These are phyloP conservation scores for Alternaria tenuissima DNA, from an alignment of 2,329 filamentous ascomycete genomes.

Conservation along the genomic window DNA sequence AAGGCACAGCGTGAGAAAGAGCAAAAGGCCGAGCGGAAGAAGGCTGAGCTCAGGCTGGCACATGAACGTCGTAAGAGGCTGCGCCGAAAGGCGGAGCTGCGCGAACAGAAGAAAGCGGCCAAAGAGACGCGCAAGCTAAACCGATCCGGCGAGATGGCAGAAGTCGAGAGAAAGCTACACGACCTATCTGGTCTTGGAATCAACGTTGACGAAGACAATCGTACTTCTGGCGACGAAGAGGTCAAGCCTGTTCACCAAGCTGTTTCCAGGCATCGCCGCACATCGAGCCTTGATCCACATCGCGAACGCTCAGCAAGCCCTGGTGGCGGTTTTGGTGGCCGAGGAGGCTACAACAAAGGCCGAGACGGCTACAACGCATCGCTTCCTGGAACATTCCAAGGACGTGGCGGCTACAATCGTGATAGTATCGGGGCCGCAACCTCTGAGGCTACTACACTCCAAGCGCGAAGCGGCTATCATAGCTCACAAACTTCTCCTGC, in stretches of 20 bases:
- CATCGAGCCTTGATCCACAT: conserved; percentile 39
- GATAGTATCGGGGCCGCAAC: conserved; percentile 28
- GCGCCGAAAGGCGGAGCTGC: conserved; percentile 50
- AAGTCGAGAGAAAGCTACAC: conserved; percentile 39
- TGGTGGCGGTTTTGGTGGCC: conserved; percentile 39
- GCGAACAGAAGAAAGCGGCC: conserved; percentile 49
- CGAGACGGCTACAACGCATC: conserved; percentile 48
- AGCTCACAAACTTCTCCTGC: conserved; percentile 28
- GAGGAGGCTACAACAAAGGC: conserved; percentile 45
- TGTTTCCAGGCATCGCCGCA: conserved; percentile 40
- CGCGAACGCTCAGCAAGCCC: conserved; percentile 45
- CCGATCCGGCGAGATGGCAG: conserved; percentile 31
- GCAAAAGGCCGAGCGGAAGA: conserved; percentile 48
- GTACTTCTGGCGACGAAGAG: conserved; percentile 40
- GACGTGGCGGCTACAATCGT: conserved; percentile 42
- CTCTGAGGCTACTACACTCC: conserved; percentile 30
- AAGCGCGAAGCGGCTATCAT: conserved; percentile 28
- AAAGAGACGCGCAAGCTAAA: conserved; percentile 40
- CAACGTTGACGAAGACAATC: conserved; percentile 43
- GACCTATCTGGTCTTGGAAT: conserved; percentile 46
- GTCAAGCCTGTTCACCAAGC: conserved; percentile 38
- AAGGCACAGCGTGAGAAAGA: conserved; percentile 52
- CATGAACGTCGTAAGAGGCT: conserved; percentile 46
- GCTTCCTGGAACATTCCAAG: conserved; percentile 39
- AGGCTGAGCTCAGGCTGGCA: conserved; percentile 48